Evolutionary conservation across 1,139 yeast species (phyloP).

Genomic region (Candida sp.): DNA sequence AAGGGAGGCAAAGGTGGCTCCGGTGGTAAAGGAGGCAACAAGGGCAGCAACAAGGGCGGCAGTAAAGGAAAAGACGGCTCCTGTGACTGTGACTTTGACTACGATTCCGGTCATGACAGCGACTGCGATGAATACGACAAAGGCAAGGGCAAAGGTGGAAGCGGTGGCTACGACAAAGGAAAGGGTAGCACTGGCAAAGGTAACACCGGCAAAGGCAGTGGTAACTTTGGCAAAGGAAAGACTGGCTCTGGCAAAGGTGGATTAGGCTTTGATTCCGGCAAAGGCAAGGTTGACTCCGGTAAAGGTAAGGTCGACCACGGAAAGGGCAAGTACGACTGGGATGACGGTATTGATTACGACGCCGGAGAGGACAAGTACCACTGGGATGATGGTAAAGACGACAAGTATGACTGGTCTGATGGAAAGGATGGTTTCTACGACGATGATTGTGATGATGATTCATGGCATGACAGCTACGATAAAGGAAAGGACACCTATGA

Average conservation of each 20-base stretch:
- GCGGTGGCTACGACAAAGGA: neutral
- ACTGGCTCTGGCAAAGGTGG: neutral
- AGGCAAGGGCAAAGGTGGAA: neutral
- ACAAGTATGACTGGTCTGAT: neutral
- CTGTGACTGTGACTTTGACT: constrained; percentile 1
- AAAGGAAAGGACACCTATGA: neutral
- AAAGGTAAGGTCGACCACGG: neutral
- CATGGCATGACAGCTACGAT: neutral
- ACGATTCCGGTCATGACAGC: neutral
- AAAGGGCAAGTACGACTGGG: neutral
- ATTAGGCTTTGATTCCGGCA: neutral
- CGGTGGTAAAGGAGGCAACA: constrained; percentile 1
- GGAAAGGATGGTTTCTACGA: neutral
- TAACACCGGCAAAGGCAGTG: neutral
- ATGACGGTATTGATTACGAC: neutral
- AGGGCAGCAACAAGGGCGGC: constrained; percentile 1
- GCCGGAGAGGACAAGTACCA: neutral
- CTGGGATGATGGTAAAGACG: too few relatives aligned
- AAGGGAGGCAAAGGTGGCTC: constrained; percentile 5
- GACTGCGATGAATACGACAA: neutral
- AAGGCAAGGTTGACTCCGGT: neutral
- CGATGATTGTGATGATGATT: neutral
- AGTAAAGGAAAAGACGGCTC: neutral
- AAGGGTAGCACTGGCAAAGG: neutral
- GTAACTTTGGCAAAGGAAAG: neutral